Base-by-base conservation (phyloP, 345 rosid genomes). In the Populus deltoides region DNA sequence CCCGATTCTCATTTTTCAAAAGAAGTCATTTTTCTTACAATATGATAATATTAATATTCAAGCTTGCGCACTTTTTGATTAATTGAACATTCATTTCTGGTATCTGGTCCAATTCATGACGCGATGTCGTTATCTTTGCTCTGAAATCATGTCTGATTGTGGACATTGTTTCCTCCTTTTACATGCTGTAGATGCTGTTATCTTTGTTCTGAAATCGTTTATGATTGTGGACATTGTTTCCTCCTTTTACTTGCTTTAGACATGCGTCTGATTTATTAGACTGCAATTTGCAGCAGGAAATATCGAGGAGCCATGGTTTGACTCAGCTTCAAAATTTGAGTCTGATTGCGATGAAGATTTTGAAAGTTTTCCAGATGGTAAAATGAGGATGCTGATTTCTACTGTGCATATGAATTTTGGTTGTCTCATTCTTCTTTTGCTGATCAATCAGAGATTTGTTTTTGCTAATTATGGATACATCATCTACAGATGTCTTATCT, bases 221-320 rank as follows among this genome's bases (percentile, higher is more conserved):
- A 1, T 55, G 10, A 45, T 20, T 55, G 33, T 33, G 45, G 61
- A 76, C 47, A 35, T 35, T 36, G 10, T 78, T 55, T 20, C 51
- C 29, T 12, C 24, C 33, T 57, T 76, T 61, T 59, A 57, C 24
- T 78, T 62, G 31, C 3, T 45, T 4, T 31, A 39, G 20, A 49
- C n/a, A 43, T 20, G 35, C 53, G 15, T 25, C 65, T 76, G 73
- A 72, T 29, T 72, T 73, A 63, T 62, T 82, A 27, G 22, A 18
- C 53, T 80, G 15, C 33, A 24, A 66, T 62, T 59, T 47, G 74
- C 80, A 36, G 79, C 71, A 55, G 85, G 82, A 33, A 75, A 79
- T 68, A 67, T 61, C 15, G 85, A 82, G 74, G 85, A 82, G 51
- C 74, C 85, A 67, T 82, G 85, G 85, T 82, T 78, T 75, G 85